Evolutionary conservation across 495 filamentous ascomycete species (phyloP).

Genomic region (Xylaria cubensis): DNA sequence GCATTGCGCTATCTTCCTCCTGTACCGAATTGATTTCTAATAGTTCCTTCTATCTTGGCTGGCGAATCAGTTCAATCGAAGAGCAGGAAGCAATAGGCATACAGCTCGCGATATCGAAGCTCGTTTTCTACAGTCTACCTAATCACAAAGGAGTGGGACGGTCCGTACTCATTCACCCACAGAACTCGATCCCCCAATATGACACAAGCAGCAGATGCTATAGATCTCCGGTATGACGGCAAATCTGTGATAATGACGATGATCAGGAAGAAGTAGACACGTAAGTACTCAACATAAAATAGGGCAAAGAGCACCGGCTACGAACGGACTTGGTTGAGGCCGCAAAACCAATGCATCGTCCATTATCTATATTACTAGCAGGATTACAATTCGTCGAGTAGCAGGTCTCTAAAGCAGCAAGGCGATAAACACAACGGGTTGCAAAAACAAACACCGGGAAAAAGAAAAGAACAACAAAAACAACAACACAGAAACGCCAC

Average conservation of each 20-base stretch:
- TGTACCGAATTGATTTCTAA: neutral
- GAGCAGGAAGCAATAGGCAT: neutral
- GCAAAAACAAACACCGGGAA: slow-evolving; percentile 4
- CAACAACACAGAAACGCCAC: neutral
- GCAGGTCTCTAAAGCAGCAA: neutral
- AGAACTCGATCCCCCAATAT: neutral
- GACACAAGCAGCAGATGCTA: neutral
- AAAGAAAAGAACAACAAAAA: neutral
- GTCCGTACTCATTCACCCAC: neutral
- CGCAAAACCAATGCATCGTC: neutral
- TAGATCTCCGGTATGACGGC: neutral
- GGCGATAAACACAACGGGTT: neutral
- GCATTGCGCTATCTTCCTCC: slow-evolving; percentile 13
- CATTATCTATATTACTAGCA: neutral
- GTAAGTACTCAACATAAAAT: neutral
- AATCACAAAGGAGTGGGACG: neutral
- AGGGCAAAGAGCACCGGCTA: neutral
- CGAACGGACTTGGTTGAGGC: neutral
- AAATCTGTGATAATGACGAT: neutral
- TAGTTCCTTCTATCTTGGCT: neutral
- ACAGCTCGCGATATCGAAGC: neutral
- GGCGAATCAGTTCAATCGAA: neutral
- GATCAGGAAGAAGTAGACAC: neutral
- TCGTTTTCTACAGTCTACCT: neutral
- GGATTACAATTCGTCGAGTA: neutral